Base-by-base conservation (phyloP, 495 filamentous ascomycete species). In the Penicillium dipodomyicola region DNA sequence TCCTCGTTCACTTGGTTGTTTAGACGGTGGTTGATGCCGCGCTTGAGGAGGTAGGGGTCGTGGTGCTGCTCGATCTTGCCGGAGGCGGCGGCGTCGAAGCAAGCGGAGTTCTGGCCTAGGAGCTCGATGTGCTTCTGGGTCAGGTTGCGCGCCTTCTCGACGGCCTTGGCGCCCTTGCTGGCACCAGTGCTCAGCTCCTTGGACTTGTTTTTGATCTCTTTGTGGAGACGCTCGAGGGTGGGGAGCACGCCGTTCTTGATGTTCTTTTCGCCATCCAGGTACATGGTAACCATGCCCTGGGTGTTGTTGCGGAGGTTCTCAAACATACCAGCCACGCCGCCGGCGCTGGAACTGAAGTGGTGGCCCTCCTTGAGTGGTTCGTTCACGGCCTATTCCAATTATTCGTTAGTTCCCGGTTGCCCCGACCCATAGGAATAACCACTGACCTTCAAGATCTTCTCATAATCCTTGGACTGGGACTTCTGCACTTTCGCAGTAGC, bases 71-170 rank as follows among this genome's bases (percentile, higher is more conserved):
- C 80, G 49, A 87, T 65, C 67, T 87, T 89, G 64, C 65, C 73
- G 20, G 81, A 83, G 9, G 85, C 84, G 5, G 78, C 78, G 5
- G 88, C 84, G 57, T 93, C 88, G 67, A 87, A 90, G 5, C 82
- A 67, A 7, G 91, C 90, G 0, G 89, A 84, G 59, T 92, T 82
- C 74, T 93, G 88, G 49, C 88, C 92, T 0, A 97, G 83, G 27
- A 96, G 84, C 72, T 98, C 93, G 52, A 98, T 96, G 61, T 97
- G 90, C 76, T 93, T 96, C 80, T 97, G 94, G 1, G 93, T 97
- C 11, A 75, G 68, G 60, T 84, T 82, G 50, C 95, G 87, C 20
- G 91, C 87, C 75, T 96, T 97, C 47, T 95, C 89, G 27, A 97
- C 92, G 19, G 87, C 85, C 73, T 97, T 98, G 40, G 88, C 83